Evolutionary conservation across 2,329 filamentous ascomycete species (phyloP), one percentile per base, ranked within the genome.

Genomic region (Fusarium sp.): DNA sequence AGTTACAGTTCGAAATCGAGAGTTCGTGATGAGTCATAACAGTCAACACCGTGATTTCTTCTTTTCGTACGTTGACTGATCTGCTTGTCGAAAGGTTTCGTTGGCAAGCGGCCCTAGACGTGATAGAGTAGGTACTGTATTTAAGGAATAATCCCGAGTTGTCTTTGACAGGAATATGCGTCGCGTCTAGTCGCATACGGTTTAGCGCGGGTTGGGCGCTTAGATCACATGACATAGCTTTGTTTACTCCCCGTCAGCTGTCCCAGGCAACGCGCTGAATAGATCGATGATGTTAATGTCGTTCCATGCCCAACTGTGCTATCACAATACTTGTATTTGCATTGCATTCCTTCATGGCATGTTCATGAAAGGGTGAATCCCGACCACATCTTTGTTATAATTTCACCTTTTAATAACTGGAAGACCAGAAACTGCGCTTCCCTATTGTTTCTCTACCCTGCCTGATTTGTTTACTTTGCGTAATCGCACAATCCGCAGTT

Each of bases 221-320:
- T 16, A 23, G 9, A 42, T 75, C 77, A 78, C 77, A 77, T 78
- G 77, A 18, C 7, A 14, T 18, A 3, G 21, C 41, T 73, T 78
- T 78, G 77, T 78, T 78, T 78, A 78, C 76, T 76, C 72, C 74
- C 66, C 63, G 15, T 39, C 41, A 35, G 62, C 33, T 54, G 61
- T 68, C 71, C 78, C 77, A 68, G 70, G 78, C 78, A 80, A 80
- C 78, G 71, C 42, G 21, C 46, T 57, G 56, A 37, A 46, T 31
- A 37, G 63, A 75, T 72, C 70, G 69, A 61, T 72, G 70, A 58
- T 65, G 52, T 71, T 69, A 63, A 68, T 71, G 69, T 63, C 60
- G 59, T 67, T 63, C 63, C 57, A 69, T 44, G 59, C 57, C 69
- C 54, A 65, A 29, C 52, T 46, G 66, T 56, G 61, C 48, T 60